phyloP scores from a whole-genome alignment of 306 rosid genomes.

The Vigna unguiculata region DNA sequence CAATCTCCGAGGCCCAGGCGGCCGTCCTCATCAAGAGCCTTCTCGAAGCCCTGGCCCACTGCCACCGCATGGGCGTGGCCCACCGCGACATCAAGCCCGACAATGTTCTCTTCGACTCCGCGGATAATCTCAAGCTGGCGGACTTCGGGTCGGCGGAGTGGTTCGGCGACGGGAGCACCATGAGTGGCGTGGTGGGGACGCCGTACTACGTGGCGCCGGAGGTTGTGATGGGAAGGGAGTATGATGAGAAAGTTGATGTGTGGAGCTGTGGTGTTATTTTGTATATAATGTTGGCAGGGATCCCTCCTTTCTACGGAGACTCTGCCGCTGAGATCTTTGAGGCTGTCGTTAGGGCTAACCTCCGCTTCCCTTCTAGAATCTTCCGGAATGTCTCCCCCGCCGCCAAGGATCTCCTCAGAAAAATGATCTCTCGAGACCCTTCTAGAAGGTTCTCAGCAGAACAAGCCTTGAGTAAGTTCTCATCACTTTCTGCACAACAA shows the following conservation, averaged over 20 bases:
- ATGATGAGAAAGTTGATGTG: slow-evolving; percentile 74
- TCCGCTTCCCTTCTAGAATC: slow-evolving; percentile 78
- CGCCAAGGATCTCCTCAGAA: slow-evolving; percentile 88
- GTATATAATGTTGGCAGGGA: slow-evolving; percentile 78
- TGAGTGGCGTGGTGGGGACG: slow-evolving; percentile 82
- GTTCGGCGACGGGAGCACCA: slow-evolving; percentile 58
- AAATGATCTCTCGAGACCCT: slow-evolving; percentile 76
- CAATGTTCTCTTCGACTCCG: slow-evolving; percentile 63
- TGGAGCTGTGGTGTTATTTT: slow-evolving; percentile 88
- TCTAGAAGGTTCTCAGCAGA: slow-evolving; percentile 77
- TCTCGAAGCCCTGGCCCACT: slow-evolving; percentile 65
- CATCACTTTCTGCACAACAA: too few species aligned
- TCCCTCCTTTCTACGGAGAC: slow-evolving; percentile 87
- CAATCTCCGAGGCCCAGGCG: slow-evolving; percentile 58
- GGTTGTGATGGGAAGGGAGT: slow-evolving; percentile 74
- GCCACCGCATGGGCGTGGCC: slow-evolving; percentile 75
- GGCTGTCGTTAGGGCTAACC: slow-evolving; percentile 73
- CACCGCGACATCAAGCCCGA: slow-evolving; percentile 89
- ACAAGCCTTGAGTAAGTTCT: slow-evolving; percentile 77
- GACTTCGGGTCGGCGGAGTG: slow-evolving; percentile 93
- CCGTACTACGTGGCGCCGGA: slow-evolving; percentile 95
- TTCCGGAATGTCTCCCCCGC: slow-evolving; percentile 71
- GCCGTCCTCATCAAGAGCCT: slow-evolving; percentile 58
- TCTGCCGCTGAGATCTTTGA: slow-evolving; percentile 73
- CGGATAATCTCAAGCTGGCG: slow-evolving; percentile 61